Evolutionary conservation across 495 filamentous ascomycete genomes (phyloP).

Genomic region (Amniculicola lignicola): DNA sequence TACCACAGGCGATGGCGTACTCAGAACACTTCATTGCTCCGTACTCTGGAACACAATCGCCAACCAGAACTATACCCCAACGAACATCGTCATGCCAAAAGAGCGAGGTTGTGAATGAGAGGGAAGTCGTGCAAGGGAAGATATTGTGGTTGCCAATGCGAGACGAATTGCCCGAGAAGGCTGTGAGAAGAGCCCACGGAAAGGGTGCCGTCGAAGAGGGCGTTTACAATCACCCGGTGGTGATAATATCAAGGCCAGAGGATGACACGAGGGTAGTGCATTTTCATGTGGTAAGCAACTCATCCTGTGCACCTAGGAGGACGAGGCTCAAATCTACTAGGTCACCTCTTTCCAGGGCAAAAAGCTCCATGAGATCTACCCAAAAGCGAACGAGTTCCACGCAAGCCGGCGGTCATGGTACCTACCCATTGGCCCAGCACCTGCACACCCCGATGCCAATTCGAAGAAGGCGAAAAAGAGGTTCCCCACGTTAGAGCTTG

Average conservation of each 20-base stretch:
- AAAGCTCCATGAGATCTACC: constrained; percentile 30
- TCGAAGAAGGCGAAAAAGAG: constrained; percentile 27
- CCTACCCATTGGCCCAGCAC: constrained; percentile 25
- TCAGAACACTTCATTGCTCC: neutral
- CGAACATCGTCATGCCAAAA: constrained; percentile 12
- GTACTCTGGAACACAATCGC: neutral
- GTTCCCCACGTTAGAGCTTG: constrained; percentile 22
- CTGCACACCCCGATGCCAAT: constrained; percentile 29
- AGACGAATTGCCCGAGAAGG: constrained; percentile 18
- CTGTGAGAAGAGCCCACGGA: constrained; percentile 28
- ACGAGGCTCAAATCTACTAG: constrained; percentile 12
- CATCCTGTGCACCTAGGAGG: neutral
- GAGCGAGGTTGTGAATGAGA: constrained; percentile 7
- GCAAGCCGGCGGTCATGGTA: constrained; percentile 25
- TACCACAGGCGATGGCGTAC: neutral
- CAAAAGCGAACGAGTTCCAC: constrained; percentile 32
- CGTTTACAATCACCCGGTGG: constrained; percentile 32
- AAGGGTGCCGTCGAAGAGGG: constrained; percentile 31
- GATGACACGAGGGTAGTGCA: constrained; percentile 19
- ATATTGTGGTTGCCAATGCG: constrained; percentile 31
- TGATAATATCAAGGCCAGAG: constrained; percentile 21
- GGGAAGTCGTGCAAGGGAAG: constrained; percentile 24
- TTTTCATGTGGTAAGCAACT: constrained; percentile 28
- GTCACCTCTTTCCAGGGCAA: constrained; percentile 34
- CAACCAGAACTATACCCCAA: too few species aligned